Conservation (phyloP, 306 rosid genomes). For the Dicorynia guianensis region DNA sequence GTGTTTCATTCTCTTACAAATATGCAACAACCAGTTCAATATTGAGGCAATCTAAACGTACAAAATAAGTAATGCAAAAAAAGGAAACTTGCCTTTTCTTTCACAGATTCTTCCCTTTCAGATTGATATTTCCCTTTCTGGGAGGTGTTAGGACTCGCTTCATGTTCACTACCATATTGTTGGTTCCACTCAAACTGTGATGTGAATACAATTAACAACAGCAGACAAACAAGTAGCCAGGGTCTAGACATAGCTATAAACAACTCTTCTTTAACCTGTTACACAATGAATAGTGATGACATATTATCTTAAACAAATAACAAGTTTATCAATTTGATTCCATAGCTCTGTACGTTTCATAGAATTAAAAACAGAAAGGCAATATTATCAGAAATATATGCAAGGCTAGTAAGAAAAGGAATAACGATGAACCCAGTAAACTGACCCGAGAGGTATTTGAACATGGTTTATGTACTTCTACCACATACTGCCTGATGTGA, state of each 20-base stretch:
- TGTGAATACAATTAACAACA: slow-evolving; percentile 60
- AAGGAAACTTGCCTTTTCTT: slow-evolving; percentile 54
- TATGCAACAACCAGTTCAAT: neutral
- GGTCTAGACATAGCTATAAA: slow-evolving; percentile 58
- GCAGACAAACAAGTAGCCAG: slow-evolving; percentile 67
- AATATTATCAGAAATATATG: neutral
- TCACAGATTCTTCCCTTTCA: slow-evolving; percentile 63
- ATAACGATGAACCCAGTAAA: no score
- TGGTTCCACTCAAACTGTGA: slow-evolving; percentile 77
- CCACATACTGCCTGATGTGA: no score
- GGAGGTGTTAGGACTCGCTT: slow-evolving; percentile 49
- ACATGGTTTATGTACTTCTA: no score
- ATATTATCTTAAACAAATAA: neutral
- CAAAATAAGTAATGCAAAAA: neutral
- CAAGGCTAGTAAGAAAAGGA: neutral
- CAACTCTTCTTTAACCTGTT: slow-evolving; percentile 45
- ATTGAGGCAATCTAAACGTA: neutral
- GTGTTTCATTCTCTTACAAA: neutral
- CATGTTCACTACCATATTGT: slow-evolving; percentile 57
- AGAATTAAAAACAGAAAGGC: neutral
- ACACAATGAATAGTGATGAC: slow-evolving; percentile 5
- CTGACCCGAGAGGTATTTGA: no score
- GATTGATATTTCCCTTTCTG: slow-evolving; percentile 49
- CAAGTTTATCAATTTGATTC: neutral
- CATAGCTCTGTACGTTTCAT: neutral